Percentiles rank a stretch among this genome's conserved stretches.
Conservation (phyloP, 805 yeast genomes). For the Ascoidea asiatica region DNA sequence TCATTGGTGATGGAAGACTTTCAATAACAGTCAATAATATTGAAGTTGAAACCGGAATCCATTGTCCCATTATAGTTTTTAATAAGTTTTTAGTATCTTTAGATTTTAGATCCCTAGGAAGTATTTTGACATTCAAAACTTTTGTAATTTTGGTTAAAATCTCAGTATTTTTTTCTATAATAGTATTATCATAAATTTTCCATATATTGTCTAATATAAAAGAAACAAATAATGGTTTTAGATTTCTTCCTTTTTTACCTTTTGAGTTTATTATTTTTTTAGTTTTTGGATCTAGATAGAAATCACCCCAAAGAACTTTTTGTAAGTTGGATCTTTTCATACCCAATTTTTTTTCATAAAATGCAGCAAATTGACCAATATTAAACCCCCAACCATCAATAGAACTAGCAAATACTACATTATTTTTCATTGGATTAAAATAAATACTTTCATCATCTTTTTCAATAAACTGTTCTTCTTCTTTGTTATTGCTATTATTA, state of each 20-base stretch:
- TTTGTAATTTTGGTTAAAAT: constrained; percentile 62
- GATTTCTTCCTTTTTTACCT: constrained; percentile 37
- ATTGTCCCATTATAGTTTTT: constrained; percentile 67
- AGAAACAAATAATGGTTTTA: constrained; percentile 78
- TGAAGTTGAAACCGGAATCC: constrained; percentile 89
- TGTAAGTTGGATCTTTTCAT: constrained; percentile 67
- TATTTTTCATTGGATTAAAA: constrained; percentile 77
- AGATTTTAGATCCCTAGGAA: constrained; percentile 66
- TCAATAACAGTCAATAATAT: constrained; percentile 75
- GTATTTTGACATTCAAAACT: constrained; percentile 52
- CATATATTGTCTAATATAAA: constrained; percentile 82
- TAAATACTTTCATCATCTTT: constrained; percentile 71
- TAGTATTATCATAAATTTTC: constrained; percentile 72
- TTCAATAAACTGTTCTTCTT: constrained; percentile 46
- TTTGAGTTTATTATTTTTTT: constrained; percentile 66
- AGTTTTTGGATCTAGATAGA: constrained; percentile 75
- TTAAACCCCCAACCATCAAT: constrained; percentile 98
- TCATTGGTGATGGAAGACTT: constrained; percentile 69
- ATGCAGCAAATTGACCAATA: constrained; percentile 73
- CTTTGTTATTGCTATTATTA: constrained; percentile 16
- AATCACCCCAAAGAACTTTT: constrained; percentile 95
- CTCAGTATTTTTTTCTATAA: constrained; percentile 52
- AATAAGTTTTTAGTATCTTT: constrained; percentile 59
- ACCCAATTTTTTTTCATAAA: constrained; percentile 75
- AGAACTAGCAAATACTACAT: constrained; percentile 85